These are phyloP conservation scores for Moesziomyces antarcticus DNA, from an alignment of 1,284 basidiomycete genomes.

Conservation along the genomic window DNA sequence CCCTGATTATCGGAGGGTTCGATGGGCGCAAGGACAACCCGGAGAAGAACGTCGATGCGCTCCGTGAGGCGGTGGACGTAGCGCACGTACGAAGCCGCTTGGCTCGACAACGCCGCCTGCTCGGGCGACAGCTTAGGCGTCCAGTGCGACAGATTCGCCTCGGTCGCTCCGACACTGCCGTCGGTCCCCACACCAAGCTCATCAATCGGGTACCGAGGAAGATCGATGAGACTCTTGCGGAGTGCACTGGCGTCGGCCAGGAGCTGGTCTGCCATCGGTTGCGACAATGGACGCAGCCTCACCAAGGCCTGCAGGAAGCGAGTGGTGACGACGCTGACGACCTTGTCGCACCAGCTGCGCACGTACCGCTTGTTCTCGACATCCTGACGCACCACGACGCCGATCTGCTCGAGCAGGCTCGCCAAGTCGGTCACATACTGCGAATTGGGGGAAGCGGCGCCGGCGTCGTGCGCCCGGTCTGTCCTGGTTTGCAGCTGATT, in stretches of 20 bases:
- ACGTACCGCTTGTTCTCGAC: constrained; percentile 65
- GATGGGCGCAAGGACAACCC: constrained; percentile 46
- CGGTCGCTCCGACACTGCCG: constrained; percentile 14
- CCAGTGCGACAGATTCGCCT: constrained; percentile 37
- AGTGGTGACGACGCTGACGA: constrained; percentile 46
- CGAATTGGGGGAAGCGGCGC: constrained; percentile 25
- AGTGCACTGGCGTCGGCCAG: constrained; percentile 51
- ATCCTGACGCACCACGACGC: constrained; percentile 62
- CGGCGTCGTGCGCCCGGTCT: neutral
- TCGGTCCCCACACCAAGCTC: constrained; percentile 24
- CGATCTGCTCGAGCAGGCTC: constrained; percentile 58
- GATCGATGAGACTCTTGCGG: constrained; percentile 48
- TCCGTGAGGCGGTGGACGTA: constrained; percentile 49
- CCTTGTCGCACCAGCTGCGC: constrained; percentile 64
- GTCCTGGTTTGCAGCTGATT: constrained; percentile 29
- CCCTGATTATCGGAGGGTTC: constrained; percentile 5
- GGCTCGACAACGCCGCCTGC: constrained; percentile 34
- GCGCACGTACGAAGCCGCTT: constrained; percentile 50
- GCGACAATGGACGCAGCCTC: constrained; percentile 54
- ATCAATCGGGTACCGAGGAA: constrained; percentile 57
- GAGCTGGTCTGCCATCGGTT: constrained; percentile 54
- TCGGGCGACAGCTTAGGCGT: constrained; percentile 29
- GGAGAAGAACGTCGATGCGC: constrained; percentile 53
- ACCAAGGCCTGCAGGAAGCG: constrained; percentile 55
- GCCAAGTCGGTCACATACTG: constrained; percentile 62